Evolutionary conservation across 202 grass and related monocot genomes (phyloP).

Genomic region (Eragrostis tef): DNA sequence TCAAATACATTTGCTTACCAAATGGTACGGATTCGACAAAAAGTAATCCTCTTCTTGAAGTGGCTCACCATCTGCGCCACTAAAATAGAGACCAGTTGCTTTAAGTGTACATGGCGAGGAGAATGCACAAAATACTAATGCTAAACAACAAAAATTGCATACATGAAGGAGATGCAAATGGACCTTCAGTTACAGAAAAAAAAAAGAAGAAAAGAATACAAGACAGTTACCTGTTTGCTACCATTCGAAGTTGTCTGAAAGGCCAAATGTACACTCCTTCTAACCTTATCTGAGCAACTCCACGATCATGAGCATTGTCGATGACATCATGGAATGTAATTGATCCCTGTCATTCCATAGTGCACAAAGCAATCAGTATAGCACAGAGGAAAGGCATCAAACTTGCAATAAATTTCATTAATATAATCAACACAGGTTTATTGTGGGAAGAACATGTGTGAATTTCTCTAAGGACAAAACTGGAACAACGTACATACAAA

Average conservation of each 20-base stretch:
- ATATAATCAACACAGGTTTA: conserved; percentile 2
- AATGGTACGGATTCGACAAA: conserved; percentile 94
- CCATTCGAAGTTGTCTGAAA: conserved; percentile 96
- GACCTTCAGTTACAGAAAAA: conserved; percentile 31
- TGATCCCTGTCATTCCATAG: conserved; percentile 64
- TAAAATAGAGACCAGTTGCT: conserved; percentile 39
- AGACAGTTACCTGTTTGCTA: conserved; percentile 75
- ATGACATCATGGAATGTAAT: conserved; percentile 93
- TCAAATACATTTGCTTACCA: conserved; percentile 63
- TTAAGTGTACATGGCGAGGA: conserved; percentile 48
- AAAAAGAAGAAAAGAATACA: conserved; percentile 42
- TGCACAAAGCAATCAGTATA: conserved; percentile 27
- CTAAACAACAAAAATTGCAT: conserved; percentile 20
- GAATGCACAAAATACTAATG: background rate
- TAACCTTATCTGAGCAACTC: conserved; percentile 77
- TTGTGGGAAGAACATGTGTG: background rate
- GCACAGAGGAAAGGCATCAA: conserved; percentile 13
- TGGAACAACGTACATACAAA: background rate
- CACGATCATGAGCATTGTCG: conserved; percentile 72
- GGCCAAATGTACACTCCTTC: conserved; percentile 99
- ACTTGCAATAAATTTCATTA: background rate
- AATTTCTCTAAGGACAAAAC: background rate
- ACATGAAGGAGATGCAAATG: conserved; percentile 20
- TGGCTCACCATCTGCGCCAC: conserved; percentile 67
- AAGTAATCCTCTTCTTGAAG: conserved; percentile 98